phyloP scores from a whole-genome alignment of 768 basidiomycete species.

The Dioszegia hungarica region DNA sequence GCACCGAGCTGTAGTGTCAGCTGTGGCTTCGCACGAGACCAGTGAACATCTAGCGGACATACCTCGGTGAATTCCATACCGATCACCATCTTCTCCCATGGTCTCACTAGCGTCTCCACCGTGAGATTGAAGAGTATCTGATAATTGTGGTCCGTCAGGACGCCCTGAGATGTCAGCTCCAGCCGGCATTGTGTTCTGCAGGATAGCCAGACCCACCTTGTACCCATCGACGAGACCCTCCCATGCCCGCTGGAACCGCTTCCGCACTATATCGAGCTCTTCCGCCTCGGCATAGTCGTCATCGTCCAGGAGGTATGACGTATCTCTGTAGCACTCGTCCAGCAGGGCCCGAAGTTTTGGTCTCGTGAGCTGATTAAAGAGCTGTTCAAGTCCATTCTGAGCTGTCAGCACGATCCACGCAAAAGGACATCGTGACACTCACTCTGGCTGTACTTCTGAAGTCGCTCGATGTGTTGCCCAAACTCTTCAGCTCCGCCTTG shows the following conservation, averaged over 20 bases:
- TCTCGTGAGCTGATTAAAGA: slow-evolving; percentile 90
- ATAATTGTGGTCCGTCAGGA: slow-evolving; percentile 83
- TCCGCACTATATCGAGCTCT: slow-evolving; percentile 76
- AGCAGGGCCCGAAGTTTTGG: slow-evolving; percentile 79
- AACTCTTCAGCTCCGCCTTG: slow-evolving; percentile 47
- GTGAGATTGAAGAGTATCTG: slow-evolving; percentile 77
- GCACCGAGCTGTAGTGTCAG: slow-evolving; percentile 69
- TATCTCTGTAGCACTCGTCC: slow-evolving; percentile 82
- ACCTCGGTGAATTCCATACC: slow-evolving; percentile 84
- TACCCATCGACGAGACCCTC: slow-evolving; percentile 79
- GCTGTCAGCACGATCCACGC: not conserved
- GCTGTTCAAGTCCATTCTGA: slow-evolving; percentile 79
- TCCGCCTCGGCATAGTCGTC: slow-evolving; percentile 78
- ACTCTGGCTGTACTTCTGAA: slow-evolving; percentile 73
- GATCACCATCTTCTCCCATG: slow-evolving; percentile 87
- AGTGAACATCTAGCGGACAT: slow-evolving; percentile 36
- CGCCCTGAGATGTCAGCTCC: slow-evolving; percentile 56
- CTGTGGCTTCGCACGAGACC: not conserved
- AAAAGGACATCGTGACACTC: slow-evolving; percentile 18
- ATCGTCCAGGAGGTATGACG: slow-evolving; percentile 83
- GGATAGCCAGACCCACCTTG: slow-evolving; percentile 64
- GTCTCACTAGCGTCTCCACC: slow-evolving; percentile 81
- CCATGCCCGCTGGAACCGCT: slow-evolving; percentile 87
- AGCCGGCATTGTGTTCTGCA: no score
- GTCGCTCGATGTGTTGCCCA: slow-evolving; percentile 50